phyloP scores from a whole-genome alignment of 2,329 filamentous ascomycete species.

The Trichoderma sp. region DNA sequence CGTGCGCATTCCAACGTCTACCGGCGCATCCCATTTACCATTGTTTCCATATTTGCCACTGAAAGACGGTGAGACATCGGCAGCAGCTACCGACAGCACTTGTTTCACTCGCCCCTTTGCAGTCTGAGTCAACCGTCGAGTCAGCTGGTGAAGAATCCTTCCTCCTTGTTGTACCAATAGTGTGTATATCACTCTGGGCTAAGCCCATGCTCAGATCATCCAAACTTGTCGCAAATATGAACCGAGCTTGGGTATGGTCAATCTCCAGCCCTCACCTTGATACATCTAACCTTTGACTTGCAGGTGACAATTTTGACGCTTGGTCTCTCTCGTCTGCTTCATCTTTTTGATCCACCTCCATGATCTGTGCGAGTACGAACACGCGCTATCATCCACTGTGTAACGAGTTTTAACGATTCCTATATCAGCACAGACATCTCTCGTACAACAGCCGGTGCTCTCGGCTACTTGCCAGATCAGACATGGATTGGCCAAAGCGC shows the following conservation, averaged over 20 bases:
- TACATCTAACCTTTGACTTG: not conserved
- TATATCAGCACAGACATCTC: not conserved
- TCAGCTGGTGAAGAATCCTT: not conserved
- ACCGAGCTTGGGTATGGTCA: too few species aligned
- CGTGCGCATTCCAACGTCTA: not conserved
- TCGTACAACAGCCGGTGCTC: not conserved
- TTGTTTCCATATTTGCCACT: not conserved
- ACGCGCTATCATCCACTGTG: slow-evolving; percentile 9
- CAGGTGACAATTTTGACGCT: not conserved
- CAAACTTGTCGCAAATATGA: not conserved
- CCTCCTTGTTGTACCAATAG: not conserved
- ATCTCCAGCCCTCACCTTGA: too few species aligned
- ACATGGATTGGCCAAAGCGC: not conserved
- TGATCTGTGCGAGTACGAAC: not conserved
- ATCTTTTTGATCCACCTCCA: not conserved
- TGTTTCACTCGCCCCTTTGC: not conserved
- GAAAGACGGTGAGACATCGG: not conserved
- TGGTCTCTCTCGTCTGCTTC: not conserved
- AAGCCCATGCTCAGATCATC: not conserved
- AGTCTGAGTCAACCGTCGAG: not conserved
- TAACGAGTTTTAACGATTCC: not conserved
- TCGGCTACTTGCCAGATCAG: slow-evolving; percentile 1
- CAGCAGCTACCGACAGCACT: not conserved
- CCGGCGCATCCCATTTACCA: not conserved
- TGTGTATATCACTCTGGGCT: not conserved